phyloP scores from a whole-genome alignment of 2,329 filamentous ascomycete species.

The Penicillium sp. region DNA sequence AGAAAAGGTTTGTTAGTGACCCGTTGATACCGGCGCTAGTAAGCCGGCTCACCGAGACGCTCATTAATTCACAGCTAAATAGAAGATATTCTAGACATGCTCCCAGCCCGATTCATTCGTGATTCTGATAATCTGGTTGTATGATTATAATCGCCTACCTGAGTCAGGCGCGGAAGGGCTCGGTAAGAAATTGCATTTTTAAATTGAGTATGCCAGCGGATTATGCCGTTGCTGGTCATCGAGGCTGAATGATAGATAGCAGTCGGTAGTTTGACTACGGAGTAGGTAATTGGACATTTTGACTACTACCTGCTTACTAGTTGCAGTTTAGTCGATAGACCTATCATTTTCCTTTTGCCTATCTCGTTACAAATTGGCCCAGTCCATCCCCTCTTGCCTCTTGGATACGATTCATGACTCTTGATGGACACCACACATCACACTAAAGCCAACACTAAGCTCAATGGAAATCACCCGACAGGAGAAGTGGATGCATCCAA shows the following conservation, averaged over 20 bases:
- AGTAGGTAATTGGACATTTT: background rate
- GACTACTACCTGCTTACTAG: background rate
- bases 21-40: background rate
- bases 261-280: background rate
- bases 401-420: background rate
- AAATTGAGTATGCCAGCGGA: background rate
- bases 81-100: too few relatives aligned
- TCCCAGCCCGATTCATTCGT: too few relatives aligned
- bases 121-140: too few relatives aligned
- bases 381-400: background rate
- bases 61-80: background rate
- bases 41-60: background rate
- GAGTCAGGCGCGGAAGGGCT: background rate
- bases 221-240: background rate
- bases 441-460: background rate
- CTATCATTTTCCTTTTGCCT: background rate
- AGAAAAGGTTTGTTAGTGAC: background rate
- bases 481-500: constrained; percentile 3
- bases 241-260: background rate
- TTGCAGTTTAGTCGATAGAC: background rate
- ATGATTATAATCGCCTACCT: too few relatives aligned
- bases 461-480: constrained; percentile 3
- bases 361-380: background rate
- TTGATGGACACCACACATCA: background rate
- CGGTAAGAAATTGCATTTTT: too few relatives aligned